phyloP scores from a whole-genome alignment of 2,329 filamentous ascomycete species.

The Helotiales sp. region DNA sequence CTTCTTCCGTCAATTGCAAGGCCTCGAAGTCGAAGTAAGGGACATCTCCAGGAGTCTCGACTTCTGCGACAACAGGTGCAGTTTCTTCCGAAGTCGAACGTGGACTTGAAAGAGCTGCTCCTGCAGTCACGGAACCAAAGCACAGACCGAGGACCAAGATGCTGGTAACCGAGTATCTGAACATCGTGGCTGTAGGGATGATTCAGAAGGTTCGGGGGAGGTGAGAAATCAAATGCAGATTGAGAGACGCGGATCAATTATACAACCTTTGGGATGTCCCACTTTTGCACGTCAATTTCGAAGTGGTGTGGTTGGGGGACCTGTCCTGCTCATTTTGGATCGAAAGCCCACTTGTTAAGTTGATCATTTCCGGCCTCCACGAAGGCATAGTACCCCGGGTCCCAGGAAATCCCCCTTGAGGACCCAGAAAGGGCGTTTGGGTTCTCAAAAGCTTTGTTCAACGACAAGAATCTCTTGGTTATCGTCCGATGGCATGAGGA shows the following conservation, averaged over 20 bases:
- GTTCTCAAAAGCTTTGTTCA: no score
- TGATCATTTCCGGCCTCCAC: not conserved
- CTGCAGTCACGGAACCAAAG: not conserved
- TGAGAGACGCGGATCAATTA: not conserved
- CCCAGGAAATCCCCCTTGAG: not conserved
- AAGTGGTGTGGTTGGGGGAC: not conserved
- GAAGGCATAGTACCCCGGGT: no score
- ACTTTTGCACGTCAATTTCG: not conserved
- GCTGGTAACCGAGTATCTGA: not conserved
- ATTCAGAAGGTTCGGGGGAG: not conserved
- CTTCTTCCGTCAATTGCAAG: constrained; percentile 2
- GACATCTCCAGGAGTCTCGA: not conserved
- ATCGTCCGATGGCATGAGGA: not conserved
- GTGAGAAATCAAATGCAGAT: not conserved
- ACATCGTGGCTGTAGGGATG: constrained; percentile 8
- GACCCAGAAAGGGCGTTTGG: no score
- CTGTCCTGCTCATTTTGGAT: not conserved
- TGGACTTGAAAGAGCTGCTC: not conserved
- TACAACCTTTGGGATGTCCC: not conserved
- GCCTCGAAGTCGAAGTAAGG: constrained; percentile 3
- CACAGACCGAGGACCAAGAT: not conserved
- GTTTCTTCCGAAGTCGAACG: not conserved
- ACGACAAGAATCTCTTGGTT: not conserved
- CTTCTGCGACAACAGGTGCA: constrained; percentile 1
- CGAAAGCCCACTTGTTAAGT: not conserved